phyloP scores from a whole-genome alignment of 805 yeast genomes.

The Wickerhamomyces bovis region DNA sequence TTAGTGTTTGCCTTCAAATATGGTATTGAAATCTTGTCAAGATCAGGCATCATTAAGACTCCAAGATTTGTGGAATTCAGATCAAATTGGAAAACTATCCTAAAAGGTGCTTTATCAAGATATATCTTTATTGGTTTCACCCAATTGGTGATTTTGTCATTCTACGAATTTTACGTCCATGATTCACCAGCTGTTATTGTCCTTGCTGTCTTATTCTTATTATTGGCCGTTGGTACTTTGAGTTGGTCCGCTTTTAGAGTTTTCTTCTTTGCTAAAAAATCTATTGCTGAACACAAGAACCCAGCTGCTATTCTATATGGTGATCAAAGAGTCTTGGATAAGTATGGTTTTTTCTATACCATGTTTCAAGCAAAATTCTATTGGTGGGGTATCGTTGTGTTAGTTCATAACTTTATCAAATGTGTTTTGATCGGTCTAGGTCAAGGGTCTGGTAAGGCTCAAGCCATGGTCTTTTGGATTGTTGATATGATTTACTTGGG shows the following conservation, averaged over 20 bases:
- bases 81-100: conserved; percentile 47
- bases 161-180: conserved; percentile 78
- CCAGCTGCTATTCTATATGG: conserved; percentile 89
- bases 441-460: conserved; percentile 77
- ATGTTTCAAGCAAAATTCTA: conserved; percentile 78
- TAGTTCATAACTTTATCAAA: conserved; percentile 58
- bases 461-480: conserved; percentile 69
- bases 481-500: conserved; percentile 67
- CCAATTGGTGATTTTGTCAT: conserved; percentile 68
- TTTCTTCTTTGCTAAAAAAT: conserved; percentile 51
- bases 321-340: conserved; percentile 61
- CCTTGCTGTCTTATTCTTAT: conserved; percentile 64
- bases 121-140: conserved; percentile 82
- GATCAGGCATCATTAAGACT: conserved; percentile 44
- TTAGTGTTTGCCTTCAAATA: conserved; percentile 51
- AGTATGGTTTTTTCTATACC: conserved; percentile 84
- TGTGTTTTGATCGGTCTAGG: conserved; percentile 71
- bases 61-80: conserved; percentile 44
- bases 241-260: conserved; percentile 65
- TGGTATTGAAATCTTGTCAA: conserved; percentile 39
- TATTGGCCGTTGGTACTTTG: conserved; percentile 55
- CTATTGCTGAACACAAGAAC: conserved; percentile 57
- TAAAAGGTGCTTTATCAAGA: conserved; percentile 76
- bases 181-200: conserved; percentile 90
- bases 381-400: conserved; percentile 72